Evolutionary conservation across 2,329 filamentous ascomycete species (phyloP).

Genomic region (Aspergillus unguis): DNA sequence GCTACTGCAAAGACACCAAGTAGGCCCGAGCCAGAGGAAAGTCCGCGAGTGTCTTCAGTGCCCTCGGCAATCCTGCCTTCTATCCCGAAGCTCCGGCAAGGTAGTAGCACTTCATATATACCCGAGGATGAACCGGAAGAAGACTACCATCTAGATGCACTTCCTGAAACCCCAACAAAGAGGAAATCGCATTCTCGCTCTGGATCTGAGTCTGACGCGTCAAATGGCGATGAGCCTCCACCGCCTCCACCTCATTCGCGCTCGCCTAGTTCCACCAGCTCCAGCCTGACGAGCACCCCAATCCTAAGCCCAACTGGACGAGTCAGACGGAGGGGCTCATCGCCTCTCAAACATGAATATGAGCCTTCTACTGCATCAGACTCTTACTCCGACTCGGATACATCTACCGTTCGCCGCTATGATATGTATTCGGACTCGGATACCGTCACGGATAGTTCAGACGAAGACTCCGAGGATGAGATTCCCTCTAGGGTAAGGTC

Average conservation of each 20-base stretch:
- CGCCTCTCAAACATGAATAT: conserved; percentile 95
- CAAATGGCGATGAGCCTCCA: conserved; percentile 34
- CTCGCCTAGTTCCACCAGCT: conserved; percentile 48
- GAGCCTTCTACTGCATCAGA: conserved; percentile 74
- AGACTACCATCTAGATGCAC: conserved; percentile 25
- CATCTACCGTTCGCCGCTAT: conserved; percentile 55
- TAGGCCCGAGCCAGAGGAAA: conserved; percentile 27
- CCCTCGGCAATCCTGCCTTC: conserved; percentile 46
- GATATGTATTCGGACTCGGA: conserved; percentile 47
- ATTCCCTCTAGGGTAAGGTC: conserved; percentile 24
- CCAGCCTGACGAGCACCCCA: conserved; percentile 44
- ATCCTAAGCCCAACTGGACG: conserved; percentile 49
- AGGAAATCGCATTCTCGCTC: conserved; percentile 25
- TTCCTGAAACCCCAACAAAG: conserved; percentile 26
- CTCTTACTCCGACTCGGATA: conserved; percentile 55
- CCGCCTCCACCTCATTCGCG: conserved; percentile 50
- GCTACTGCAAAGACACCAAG: conserved; percentile 24
- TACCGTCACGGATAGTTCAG: conserved; percentile 50
- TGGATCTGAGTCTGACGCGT: conserved; percentile 24
- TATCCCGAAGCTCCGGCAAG: conserved; percentile 42
- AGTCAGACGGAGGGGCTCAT: conserved; percentile 72
- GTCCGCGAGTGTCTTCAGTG: conserved; percentile 45
- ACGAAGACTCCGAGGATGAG: conserved; percentile 56
- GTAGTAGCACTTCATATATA: conserved; percentile 35
- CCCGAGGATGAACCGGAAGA: conserved; percentile 27